phyloP scores from a whole-genome alignment of 2,329 filamentous ascomycete genomes.

The Alternaria sp. region DNA sequence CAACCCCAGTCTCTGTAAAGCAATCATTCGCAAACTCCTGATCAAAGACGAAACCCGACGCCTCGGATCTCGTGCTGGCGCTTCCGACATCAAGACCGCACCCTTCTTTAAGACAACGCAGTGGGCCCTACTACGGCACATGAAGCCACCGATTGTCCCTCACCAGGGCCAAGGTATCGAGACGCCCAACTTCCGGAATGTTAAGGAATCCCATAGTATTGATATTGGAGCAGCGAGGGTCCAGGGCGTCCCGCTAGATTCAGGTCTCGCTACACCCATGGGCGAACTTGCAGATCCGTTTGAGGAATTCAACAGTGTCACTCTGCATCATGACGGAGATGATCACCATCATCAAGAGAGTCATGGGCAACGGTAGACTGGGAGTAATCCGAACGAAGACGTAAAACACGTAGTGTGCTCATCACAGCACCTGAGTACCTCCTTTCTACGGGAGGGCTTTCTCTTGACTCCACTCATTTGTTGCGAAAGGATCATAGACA shows the following conservation, averaged over 20 bases:
- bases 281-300: conserved; percentile 88
- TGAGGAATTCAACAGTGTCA: conserved; percentile 98
- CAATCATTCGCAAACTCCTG: conserved; percentile 91
- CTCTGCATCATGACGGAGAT: conserved; percentile 94
- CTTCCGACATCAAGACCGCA: conserved; percentile 95
- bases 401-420: neutral
- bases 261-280: conserved; percentile 83
- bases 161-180: conserved; percentile 90
- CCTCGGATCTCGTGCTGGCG: conserved; percentile 90
- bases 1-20: conserved; percentile 83
- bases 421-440: conserved; percentile 24
- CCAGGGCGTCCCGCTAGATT: conserved; percentile 87
- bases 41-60: conserved; percentile 98
- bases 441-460: conserved; percentile 19
- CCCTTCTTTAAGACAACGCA: conserved; percentile 96
- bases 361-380: conserved; percentile 34
- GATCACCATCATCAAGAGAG: conserved; percentile 61
- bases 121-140: conserved; percentile 96
- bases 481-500: conserved; percentile 27
- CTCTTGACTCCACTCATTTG: conserved; percentile 46
- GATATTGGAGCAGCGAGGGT: conserved; percentile 70
- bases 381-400: neutral
- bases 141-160: conserved; percentile 97
- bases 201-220: conserved; percentile 96
- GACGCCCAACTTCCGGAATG: conserved; percentile 96